Percentiles rank a stretch among this genome's conserved stretches.
Evolutionary conservation across 192 early-diverging fungal genomes (phyloP).

Genomic region (Coemansia pectinata): DNA sequence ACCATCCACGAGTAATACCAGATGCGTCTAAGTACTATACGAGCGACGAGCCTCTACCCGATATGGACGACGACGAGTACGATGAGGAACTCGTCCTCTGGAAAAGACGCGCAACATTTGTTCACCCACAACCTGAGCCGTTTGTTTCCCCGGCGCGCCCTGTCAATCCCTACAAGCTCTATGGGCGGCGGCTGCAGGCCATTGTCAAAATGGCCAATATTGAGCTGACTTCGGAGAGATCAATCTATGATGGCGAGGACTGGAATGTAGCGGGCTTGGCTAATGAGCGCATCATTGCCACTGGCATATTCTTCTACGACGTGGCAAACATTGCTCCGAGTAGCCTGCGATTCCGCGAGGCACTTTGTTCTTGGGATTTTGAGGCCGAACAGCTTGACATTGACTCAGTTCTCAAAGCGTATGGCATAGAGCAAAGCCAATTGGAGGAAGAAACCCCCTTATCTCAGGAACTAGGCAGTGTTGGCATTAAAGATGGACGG

Average conservation of each 20-base stretch:
- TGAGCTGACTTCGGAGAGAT: constrained; percentile 62
- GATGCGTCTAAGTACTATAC: neutral
- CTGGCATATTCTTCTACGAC: too few species aligned
- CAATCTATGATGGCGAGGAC: constrained; percentile 54
- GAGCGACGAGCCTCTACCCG: neutral
- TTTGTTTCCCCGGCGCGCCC: too few species aligned
- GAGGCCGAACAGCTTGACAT: neutral
- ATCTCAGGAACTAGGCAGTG: constrained; percentile 45
- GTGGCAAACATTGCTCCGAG: too few species aligned
- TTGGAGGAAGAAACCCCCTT: neutral
- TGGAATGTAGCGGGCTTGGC: constrained; percentile 68
- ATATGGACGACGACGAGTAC: too few species aligned
- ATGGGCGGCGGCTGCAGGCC: constrained; percentile 55
- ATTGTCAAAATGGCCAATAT: constrained; percentile 73
- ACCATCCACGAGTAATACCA: neutral
- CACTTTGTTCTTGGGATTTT: neutral
- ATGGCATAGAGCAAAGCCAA: constrained; percentile 42
- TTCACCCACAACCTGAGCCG: too few species aligned
- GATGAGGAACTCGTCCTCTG: too few species aligned
- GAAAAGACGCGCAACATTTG: too few species aligned
- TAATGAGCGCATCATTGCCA: too few species aligned
- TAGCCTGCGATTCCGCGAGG: constrained; percentile 58
- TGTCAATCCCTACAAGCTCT: too few species aligned
- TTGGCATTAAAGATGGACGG: constrained; percentile 58
- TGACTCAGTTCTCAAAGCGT: neutral